These are phyloP conservation scores for Quercus lobata DNA, from an alignment of 331 rosid genomes.

Conservation along the genomic window DNA sequence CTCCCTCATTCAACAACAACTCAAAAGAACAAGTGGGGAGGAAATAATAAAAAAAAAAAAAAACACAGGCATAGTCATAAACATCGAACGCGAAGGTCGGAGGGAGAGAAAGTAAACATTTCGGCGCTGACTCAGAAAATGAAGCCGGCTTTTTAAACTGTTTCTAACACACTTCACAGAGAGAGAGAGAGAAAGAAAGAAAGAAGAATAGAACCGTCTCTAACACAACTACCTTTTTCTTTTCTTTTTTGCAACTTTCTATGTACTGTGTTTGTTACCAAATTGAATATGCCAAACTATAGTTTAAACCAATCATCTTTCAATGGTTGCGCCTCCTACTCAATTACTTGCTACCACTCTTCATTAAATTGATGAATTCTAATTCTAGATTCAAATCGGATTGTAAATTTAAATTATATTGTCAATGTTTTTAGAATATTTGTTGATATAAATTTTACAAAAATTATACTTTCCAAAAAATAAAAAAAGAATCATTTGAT, in stretches of 20 bases:
- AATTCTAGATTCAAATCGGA: no score
- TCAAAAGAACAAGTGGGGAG: not conserved
- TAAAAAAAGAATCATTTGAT: no score
- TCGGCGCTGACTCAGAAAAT: slow-evolving; percentile 46
- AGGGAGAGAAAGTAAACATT: slow-evolving; percentile 26
- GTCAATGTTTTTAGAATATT: not conserved
- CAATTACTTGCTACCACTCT: not conserved
- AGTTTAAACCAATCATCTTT: not conserved
- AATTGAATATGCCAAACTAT: not conserved
- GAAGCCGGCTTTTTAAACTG: not conserved
- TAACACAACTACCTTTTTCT: not conserved
- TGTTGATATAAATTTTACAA: no score
- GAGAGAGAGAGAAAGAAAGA: not conserved
- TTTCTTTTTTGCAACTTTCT: not conserved
- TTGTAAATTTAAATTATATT: not conserved
- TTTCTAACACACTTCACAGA: not conserved
- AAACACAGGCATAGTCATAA: not conserved
- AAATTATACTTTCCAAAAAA: no score
- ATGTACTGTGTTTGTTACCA: not conserved
- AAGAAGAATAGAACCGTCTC: slow-evolving; percentile 9
- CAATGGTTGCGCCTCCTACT: not conserved
- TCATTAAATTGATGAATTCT: no score
- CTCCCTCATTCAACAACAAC: not conserved
- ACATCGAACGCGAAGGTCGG: not conserved
- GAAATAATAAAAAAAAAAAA: not conserved